phyloP scores from a whole-genome alignment of 129 eudicot genomes.

The Artemisia annua region DNA sequence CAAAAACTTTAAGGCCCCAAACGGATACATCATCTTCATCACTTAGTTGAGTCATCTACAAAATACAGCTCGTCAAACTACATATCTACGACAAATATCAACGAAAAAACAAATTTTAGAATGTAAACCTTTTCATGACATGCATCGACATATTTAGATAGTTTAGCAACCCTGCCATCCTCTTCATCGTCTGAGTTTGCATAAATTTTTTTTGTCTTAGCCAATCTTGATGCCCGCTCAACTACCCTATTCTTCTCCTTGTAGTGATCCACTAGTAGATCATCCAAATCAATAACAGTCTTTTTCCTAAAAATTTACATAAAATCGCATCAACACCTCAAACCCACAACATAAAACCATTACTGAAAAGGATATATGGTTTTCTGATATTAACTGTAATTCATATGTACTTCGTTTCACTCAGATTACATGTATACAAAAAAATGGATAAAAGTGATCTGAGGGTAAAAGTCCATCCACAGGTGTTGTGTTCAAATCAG shows the following conservation, averaged over 20 bases:
- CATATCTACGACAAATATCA: background rate
- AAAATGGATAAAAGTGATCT: no score
- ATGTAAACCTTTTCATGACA: conserved; percentile 59
- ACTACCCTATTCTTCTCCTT: conserved; percentile 50
- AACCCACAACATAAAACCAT: background rate
- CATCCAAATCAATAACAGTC: conserved; percentile 70
- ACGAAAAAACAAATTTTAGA: background rate
- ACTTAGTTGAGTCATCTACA: conserved; percentile 59
- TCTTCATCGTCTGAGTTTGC: conserved; percentile 60
- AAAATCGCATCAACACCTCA: background rate
- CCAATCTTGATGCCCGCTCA: conserved; percentile 46
- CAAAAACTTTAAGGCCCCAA: conserved; percentile 89
- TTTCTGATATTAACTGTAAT: no score
- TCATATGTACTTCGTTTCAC: no score
- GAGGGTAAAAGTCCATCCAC: no score
- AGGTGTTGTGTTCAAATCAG: no score
- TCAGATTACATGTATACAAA: no score
- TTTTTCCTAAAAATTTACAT: conserved; percentile 55
- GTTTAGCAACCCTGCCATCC: conserved; percentile 55
- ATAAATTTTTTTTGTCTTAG: conserved; percentile 32
- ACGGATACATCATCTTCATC: conserved; percentile 59
- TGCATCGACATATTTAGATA: conserved; percentile 61
- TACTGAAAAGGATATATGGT: background rate
- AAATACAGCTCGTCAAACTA: background rate
- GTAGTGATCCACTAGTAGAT: conserved; percentile 64